Percentiles rank a stretch among this genome's conserved stretches.
phyloP scores from a whole-genome alignment of 2,329 filamentous ascomycete genomes.

The Colletotrichum sp. region DNA sequence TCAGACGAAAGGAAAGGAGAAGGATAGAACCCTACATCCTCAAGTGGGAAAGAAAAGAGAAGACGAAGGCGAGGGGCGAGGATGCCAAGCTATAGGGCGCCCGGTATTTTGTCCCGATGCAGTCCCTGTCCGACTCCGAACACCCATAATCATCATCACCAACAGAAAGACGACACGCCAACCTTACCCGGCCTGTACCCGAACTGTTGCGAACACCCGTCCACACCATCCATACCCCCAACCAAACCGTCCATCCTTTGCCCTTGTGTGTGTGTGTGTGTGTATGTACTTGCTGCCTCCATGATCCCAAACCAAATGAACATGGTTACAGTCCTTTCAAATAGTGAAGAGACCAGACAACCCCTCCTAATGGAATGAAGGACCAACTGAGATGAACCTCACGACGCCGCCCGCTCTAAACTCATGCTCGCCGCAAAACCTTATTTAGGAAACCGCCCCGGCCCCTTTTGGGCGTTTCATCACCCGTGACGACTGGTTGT shows the following conservation, averaged over 20 bases:
- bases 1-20: background rate
- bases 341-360: background rate
- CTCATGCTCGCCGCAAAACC: constrained; percentile 35
- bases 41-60: background rate
- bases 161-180: background rate
- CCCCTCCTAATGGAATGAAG: background rate
- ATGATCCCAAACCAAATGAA: background rate
- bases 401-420: background rate
- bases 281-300: background rate
- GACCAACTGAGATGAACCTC: background rate
- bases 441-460: constrained; percentile 37
- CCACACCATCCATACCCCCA: background rate
- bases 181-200: background rate
- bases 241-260: background rate
- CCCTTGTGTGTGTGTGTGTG: background rate
- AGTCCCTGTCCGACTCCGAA: background rate
- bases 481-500: background rate
- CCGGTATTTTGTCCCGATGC: background rate
- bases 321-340: background rate
- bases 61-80: background rate
- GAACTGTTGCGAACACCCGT: background rate
- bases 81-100: background rate
- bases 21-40: background rate
- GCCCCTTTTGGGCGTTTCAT: constrained; percentile 27
- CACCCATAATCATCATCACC: background rate